Evolutionary conservation across 768 basidiomycete genomes (phyloP).

Genomic region (Boletus fagicola): DNA sequence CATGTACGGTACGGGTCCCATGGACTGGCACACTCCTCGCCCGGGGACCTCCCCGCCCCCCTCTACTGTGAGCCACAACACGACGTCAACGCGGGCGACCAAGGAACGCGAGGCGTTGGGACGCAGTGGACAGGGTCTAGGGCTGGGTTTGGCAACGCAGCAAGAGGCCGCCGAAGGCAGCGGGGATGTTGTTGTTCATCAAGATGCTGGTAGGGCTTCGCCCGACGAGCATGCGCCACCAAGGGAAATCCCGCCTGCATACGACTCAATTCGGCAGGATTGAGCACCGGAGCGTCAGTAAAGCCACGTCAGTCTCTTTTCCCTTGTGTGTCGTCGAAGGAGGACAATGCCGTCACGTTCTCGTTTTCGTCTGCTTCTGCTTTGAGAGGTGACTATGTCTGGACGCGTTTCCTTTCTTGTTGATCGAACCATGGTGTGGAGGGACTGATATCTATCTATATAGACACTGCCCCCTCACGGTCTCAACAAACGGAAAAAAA

Average conservation of each 20-base stretch:
- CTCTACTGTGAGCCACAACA: slow-evolving; percentile 16
- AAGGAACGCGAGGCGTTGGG: slow-evolving; percentile 26
- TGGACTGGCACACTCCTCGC: slow-evolving; percentile 22
- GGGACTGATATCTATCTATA: slow-evolving; percentile 1
- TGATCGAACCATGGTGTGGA: neutral
- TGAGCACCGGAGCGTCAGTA: neutral
- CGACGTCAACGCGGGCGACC: slow-evolving; percentile 8
- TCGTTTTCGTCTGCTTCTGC: neutral
- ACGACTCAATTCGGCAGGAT: slow-evolving; percentile 28
- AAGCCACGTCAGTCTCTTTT: neutral
- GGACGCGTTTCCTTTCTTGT: neutral
- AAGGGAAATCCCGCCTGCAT: slow-evolving; percentile 30
- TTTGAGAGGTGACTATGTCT: neutral
- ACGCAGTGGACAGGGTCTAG: slow-evolving; percentile 7
- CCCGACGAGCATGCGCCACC: slow-evolving; percentile 17
- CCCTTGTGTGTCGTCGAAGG: neutral
- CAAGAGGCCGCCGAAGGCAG: slow-evolving; percentile 21
- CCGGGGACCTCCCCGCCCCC: slow-evolving; percentile 23
- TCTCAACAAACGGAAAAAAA: neutral
- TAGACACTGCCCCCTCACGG: neutral
- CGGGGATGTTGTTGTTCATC: slow-evolving; percentile 27
- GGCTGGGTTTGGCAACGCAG: slow-evolving; percentile 19
- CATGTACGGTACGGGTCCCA: slow-evolving; percentile 13
- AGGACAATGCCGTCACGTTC: neutral
- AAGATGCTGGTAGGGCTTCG: slow-evolving; percentile 28